A percentile compares a stretch with the other conserved stretches of the same genome.
Conservation (phyloP, 331 rosid species). For the Ulmus americana region DNA sequence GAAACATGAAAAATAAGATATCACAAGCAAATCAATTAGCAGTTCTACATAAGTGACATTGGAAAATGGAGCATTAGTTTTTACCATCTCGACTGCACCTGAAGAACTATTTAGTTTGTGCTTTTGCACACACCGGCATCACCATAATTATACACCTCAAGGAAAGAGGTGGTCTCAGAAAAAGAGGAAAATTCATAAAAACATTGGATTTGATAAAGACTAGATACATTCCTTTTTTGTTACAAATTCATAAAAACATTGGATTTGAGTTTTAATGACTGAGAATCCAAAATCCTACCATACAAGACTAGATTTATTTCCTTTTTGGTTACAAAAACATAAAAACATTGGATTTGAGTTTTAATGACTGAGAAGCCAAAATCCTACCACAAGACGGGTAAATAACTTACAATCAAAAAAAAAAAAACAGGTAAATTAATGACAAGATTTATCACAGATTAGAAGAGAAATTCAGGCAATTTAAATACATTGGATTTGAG, state of each 20-base stretch:
- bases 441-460: neutral
- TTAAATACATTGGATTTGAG: neutral
- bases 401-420: neutral
- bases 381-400: conserved; percentile 2
- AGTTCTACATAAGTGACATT: neutral
- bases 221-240: neutral
- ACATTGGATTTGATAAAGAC: neutral
- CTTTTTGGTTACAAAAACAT: neutral
- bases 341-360: neutral
- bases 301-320: neutral
- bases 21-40: neutral
- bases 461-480: neutral
- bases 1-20: neutral
- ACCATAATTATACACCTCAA: neutral
- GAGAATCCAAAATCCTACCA: neutral
- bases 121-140: conserved; percentile 1
- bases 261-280: neutral
- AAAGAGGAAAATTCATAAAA: neutral
- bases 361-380: neutral
- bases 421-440: neutral
- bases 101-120: neutral
- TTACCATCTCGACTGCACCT: neutral
- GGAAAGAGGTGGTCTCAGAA: neutral
- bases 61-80: neutral
- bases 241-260: neutral